A percentile compares a stretch with the other conserved stretches of the same genome.
Evolutionary conservation across 169 alveolate genomes (phyloP).

Genomic region (Cryptosporidium parvum): DNA sequence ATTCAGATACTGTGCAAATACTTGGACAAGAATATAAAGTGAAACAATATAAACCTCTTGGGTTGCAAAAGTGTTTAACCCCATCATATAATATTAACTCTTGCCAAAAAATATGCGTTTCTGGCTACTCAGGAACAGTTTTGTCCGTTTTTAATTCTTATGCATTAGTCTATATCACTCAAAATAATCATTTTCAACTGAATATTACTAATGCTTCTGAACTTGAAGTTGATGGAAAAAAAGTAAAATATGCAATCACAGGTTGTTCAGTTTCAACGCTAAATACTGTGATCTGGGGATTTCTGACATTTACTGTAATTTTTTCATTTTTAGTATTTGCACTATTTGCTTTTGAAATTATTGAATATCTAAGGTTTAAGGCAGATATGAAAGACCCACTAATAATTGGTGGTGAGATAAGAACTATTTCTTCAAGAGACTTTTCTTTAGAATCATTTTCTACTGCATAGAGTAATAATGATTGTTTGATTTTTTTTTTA

Average conservation of each 20-base stretch:
- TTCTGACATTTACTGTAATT: constrained; percentile 18
- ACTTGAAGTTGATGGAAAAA: constrained; percentile 18
- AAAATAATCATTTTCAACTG: neutral
- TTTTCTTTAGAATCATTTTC: constrained; percentile 48
- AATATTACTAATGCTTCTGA: constrained; percentile 32
- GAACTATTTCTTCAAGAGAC: constrained; percentile 47
- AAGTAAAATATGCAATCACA: constrained; percentile 22
- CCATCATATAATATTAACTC: constrained; percentile 39
- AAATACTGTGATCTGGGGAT: constrained; percentile 45
- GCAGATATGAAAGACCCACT: constrained; percentile 73
- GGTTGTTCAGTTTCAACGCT: constrained; percentile 48
- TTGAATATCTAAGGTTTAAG: constrained; percentile 59
- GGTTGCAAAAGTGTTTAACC: constrained; percentile 47
- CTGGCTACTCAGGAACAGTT: neutral
- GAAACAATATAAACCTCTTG: neutral
- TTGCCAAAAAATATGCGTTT: constrained; percentile 56
- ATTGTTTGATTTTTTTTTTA: neutral
- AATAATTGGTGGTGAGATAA: constrained; percentile 68
- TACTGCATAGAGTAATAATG: neutral
- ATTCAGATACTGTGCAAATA: constrained; percentile 19
- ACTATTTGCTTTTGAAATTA: constrained; percentile 30
- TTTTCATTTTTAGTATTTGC: constrained; percentile 46
- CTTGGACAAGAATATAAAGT: constrained; percentile 29
- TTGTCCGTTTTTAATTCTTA: constrained; percentile 21
- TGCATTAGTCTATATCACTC: constrained; percentile 45